These are phyloP conservation scores for Beauveria rudraprayagi DNA, from an alignment of 2,329 filamentous ascomycete species.

Conservation along the genomic window DNA sequence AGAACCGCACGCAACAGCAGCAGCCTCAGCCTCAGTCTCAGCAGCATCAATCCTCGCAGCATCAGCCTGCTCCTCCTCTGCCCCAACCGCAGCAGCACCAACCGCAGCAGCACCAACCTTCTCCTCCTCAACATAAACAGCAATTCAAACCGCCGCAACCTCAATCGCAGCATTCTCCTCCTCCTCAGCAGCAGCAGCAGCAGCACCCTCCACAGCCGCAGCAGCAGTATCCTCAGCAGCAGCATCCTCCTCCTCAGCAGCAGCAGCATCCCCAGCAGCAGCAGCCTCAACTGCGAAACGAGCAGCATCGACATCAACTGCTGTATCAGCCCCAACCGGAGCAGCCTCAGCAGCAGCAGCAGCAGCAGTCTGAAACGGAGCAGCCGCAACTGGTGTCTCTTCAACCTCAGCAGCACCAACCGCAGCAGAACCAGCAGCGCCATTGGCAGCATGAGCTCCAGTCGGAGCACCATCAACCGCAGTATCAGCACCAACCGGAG, in stretches of 20 bases:
- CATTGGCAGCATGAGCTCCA: background rate
- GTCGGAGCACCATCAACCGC: background rate
- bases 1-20: background rate
- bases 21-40: background rate
- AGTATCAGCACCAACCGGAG: background rate
- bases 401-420: background rate
- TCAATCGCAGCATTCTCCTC: background rate
- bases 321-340: background rate
- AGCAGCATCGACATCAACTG: background rate
- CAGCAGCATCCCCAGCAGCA: background rate
- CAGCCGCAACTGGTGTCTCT: background rate
- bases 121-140: background rate
- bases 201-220: background rate
- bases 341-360: background rate
- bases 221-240: background rate
- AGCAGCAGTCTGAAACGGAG: background rate
- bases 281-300: background rate
- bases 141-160: background rate
- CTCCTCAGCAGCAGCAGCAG: background rate
- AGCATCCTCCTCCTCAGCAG: no score
- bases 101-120: background rate
- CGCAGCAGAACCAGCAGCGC: background rate
- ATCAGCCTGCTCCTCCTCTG: background rate
- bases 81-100: background rate
- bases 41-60: background rate